phyloP scores from a whole-genome alignment of 257 asterid genomes.

The Cynanchum wilfordii region DNA sequence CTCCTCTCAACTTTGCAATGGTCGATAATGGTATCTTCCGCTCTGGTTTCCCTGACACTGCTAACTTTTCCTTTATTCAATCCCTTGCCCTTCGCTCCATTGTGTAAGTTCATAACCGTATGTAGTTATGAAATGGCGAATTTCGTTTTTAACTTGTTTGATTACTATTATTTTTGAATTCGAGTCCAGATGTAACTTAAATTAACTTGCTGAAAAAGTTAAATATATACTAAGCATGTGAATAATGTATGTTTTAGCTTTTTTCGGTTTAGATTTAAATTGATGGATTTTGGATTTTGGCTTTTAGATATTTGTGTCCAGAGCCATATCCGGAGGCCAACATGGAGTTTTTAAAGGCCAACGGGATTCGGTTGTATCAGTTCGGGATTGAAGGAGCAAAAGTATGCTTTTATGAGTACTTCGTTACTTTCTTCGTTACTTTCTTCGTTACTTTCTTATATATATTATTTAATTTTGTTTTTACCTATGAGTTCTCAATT shows the following conservation, averaged over 20 bases:
- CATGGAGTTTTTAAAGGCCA: constrained; percentile 56
- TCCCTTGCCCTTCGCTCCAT: constrained; percentile 68
- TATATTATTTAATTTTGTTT: neutral
- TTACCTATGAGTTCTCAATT: neutral
- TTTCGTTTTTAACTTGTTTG: neutral
- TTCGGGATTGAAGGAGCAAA: constrained; percentile 76
- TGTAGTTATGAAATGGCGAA: neutral
- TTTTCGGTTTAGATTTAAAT: neutral
- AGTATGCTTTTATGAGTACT: constrained; percentile 30
- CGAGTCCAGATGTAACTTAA: neutral
- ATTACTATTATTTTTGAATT: neutral
- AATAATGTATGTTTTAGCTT: neutral
- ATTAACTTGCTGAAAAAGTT: neutral
- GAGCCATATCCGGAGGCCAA: constrained; percentile 75
- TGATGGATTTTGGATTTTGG: constrained; percentile 6
- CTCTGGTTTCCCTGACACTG: constrained; percentile 67
- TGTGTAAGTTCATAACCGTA: constrained; percentile 31
- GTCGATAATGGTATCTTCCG: constrained; percentile 69
- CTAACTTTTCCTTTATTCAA: constrained; percentile 63
- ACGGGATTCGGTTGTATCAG: constrained; percentile 63
- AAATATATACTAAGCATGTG: neutral
- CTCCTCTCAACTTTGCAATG: constrained; percentile 78
- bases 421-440: neutral
- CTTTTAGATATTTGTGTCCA: constrained; percentile 62
- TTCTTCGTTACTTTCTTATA: neutral